These are phyloP conservation scores for Gillenia trifoliata DNA, from an alignment of 306 rosid species.

Conservation along the genomic window DNA sequence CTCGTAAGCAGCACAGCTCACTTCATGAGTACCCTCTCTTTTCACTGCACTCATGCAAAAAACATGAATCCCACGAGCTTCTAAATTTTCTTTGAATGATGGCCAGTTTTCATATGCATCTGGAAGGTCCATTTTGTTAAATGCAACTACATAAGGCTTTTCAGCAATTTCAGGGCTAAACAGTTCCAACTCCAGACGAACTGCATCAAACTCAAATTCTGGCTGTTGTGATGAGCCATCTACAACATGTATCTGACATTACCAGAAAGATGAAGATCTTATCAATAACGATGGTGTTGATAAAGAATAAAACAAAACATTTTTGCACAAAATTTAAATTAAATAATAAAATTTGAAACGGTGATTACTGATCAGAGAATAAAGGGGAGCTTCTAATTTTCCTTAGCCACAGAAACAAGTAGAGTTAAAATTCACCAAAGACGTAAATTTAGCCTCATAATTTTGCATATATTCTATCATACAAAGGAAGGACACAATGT, in stretches of 20 bases:
- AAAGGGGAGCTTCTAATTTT: background rate
- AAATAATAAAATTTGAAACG: background rate
- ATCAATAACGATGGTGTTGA: background rate
- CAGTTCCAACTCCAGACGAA: slow-evolving; percentile 82
- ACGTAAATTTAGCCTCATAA: background rate
- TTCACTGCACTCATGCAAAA: slow-evolving; percentile 85
- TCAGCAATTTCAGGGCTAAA: slow-evolving; percentile 90
- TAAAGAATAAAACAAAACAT: background rate
- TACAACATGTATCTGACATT: slow-evolving; percentile 70
- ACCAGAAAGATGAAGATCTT: slow-evolving; percentile 13
- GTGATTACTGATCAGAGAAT: background rate
- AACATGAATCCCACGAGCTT: slow-evolving; percentile 62
- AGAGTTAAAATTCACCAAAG: background rate
- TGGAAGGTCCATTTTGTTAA: slow-evolving; percentile 96
- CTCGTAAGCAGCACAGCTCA: slow-evolving; percentile 66
- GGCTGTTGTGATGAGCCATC: slow-evolving; percentile 93
- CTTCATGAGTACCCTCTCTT: slow-evolving; percentile 76
- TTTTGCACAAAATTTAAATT: background rate
- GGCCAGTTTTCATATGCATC: slow-evolving; percentile 83
- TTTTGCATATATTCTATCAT: background rate
- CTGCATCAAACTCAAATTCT: slow-evolving; percentile 88
- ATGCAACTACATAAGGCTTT: slow-evolving; percentile 83
- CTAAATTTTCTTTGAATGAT: slow-evolving; percentile 63
- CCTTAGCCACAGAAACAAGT: background rate
- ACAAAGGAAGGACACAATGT: background rate